Evolutionary conservation across 2,329 filamentous ascomycete genomes (phyloP).

Genomic region (Fusarium aywerte): DNA sequence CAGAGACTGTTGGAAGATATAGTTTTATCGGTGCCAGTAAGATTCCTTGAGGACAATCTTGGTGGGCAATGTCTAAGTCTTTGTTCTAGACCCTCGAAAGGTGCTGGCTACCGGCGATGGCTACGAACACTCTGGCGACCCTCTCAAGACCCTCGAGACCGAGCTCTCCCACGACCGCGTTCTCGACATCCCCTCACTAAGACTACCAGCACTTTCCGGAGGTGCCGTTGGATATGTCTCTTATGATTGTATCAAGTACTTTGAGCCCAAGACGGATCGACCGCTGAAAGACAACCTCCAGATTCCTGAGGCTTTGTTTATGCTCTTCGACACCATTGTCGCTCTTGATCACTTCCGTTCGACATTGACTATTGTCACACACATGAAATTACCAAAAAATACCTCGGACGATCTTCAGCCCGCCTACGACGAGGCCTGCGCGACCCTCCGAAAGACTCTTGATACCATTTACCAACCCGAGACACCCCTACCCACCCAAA

Average conservation of each 20-base stretch:
- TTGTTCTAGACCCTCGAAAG: slow-evolving; percentile 70
- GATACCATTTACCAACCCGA: slow-evolving; percentile 77
- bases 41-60: neutral
- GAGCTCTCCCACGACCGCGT: slow-evolving; percentile 84
- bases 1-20: slow-evolving; percentile 92
- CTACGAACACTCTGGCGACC: slow-evolving; percentile 85
- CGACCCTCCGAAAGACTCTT: slow-evolving; percentile 69
- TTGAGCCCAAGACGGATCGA: slow-evolving; percentile 94
- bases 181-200: slow-evolving; percentile 82
- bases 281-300: slow-evolving; percentile 87
- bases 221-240: slow-evolving; percentile 97
- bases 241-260: slow-evolving; percentile 97
- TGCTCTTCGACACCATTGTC: slow-evolving; percentile 94
- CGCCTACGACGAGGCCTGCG: slow-evolving; percentile 66
- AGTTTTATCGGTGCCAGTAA: slow-evolving; percentile 84
- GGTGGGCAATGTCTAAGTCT: slow-evolving; percentile 21
- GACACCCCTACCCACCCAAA: slow-evolving; percentile 80
- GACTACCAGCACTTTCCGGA: slow-evolving; percentile 86
- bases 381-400: slow-evolving; percentile 75
- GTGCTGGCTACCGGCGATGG: slow-evolving; percentile 88
- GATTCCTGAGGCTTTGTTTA: slow-evolving; percentile 94
- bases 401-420: slow-evolving; percentile 60
- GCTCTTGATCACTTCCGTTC: slow-evolving; percentile 96
- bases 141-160: slow-evolving; percentile 81
- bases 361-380: slow-evolving; percentile 92